Evolutionary conservation across 2,329 filamentous ascomycete genomes (phyloP).

Genomic region (Colletotrichum melonis): DNA sequence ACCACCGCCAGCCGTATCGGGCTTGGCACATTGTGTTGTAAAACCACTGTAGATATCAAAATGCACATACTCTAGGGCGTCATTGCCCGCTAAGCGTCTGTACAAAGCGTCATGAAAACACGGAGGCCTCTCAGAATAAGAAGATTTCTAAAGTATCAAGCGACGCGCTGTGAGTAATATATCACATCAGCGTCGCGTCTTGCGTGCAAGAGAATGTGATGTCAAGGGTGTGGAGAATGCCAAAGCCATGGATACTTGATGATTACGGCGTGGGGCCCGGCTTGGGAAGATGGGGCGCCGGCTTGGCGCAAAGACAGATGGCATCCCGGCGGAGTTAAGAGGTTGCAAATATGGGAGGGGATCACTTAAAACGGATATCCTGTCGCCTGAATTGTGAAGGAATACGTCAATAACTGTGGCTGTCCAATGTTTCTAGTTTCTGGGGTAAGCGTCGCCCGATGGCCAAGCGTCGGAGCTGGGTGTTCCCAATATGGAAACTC

Average conservation of each 20-base stretch:
- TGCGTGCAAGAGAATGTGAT: no score
- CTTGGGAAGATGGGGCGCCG: not conserved
- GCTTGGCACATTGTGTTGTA: not conserved
- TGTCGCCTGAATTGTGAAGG: not conserved
- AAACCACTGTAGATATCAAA: not conserved
- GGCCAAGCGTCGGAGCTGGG: not conserved
- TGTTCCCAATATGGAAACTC: not conserved
- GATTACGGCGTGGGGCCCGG: not conserved
- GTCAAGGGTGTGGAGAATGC: not conserved
- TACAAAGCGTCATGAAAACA: not conserved
- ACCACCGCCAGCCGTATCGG: not conserved
- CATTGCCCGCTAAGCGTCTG: not conserved
- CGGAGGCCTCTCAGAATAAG: not conserved
- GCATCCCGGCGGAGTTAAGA: not conserved
- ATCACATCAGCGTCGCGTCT: not conserved
- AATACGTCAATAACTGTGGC: not conserved
- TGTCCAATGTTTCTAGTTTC: not conserved
- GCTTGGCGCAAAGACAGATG: not conserved
- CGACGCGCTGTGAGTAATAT: not conserved
- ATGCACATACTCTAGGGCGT: not conserved
- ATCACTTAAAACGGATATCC: not conserved
- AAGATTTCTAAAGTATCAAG: not conserved
- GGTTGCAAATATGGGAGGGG: not conserved
- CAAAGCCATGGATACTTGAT: not conserved
- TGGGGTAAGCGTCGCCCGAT: no score